Evolutionary conservation across 371 early-diverging fungal species (phyloP), one percentile per base, ranked within the genome.

Genomic region (Quaeritorhiza haematococci): DNA sequence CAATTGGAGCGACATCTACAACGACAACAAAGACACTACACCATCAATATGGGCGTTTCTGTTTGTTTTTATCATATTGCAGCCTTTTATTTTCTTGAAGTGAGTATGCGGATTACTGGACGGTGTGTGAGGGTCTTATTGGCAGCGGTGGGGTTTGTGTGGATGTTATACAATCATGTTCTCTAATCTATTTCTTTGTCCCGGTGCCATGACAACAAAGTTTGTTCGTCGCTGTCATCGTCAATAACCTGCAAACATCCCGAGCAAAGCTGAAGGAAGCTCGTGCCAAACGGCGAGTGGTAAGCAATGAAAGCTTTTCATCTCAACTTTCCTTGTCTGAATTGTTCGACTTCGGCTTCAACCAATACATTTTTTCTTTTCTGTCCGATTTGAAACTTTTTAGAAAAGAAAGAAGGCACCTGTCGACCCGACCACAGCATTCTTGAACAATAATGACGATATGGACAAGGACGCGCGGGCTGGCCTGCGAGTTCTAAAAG

Each of bases 211-310:
- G n/a, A n/a, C n/a, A 44, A n/a, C 27, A 27, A 29, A 69, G 69
- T 41, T 48, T 69, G 19, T 63, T 69, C 32, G 55, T 66, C 23
- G 69, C 69, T 15, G 69, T 69, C 47, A 57, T 69, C 26, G 66
- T 69, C 30, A 63, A 56, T 58, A 69, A 69, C 57, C 58, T 69
- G n/a, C 59, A 66, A 54, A 55, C 56, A 8, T 51, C 59, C n/a
- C 49, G 64, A 8, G 30, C 44, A 21, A 17, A 17, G 32, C 13
- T 59, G 7, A 55, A 43, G 44, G 19, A 29, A 5, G 26, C 33
- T 26, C 17, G 55, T 8, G 23, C 7, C 4, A 56, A 27, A 56
- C 26, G 35, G n/a, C n/a, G n/a, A n/a, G n/a, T n/a, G n/a, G n/a
- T n/a, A n/a, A n/a, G n/a, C n/a, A n/a, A n/a, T n/a, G n/a, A n/a